These are phyloP conservation scores for Tetrapisispora nanseiensis DNA, from an alignment of 805 yeast species.

Conservation along the genomic window DNA sequence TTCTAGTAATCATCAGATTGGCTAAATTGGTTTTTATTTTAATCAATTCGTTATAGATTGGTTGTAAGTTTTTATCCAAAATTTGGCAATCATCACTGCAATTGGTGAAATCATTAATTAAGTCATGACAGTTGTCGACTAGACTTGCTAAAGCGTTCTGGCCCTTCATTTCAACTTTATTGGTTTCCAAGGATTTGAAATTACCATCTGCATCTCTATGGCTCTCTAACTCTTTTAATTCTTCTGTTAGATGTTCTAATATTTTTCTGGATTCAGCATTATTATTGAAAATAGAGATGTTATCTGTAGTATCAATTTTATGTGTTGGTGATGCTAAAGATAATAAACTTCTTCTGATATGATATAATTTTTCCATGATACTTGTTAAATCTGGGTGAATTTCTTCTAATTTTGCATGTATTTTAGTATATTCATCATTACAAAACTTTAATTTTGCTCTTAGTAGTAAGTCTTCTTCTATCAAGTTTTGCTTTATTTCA, in stretches of 20 bases:
- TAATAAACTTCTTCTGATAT: slow-evolving; percentile 53
- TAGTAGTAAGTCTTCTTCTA: slow-evolving; percentile 52
- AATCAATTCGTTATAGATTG: slow-evolving; percentile 53
- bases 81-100: slow-evolving; percentile 23
- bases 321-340: slow-evolving; percentile 36
- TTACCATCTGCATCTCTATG: slow-evolving; percentile 49
- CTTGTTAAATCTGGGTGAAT: slow-evolving; percentile 42
- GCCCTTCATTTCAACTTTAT: slow-evolving; percentile 30
- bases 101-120: slow-evolving; percentile 57
- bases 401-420: slow-evolving; percentile 47
- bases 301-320: slow-evolving; percentile 11
- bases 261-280: slow-evolving; percentile 16
- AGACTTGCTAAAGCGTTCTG: slow-evolving; percentile 56
- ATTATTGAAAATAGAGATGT: slow-evolving; percentile 5
- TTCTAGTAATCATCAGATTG: slow-evolving; percentile 76
- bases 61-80: slow-evolving; percentile 43
- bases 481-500: slow-evolving; percentile 33
- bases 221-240: slow-evolving; percentile 36
- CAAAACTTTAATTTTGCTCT: slow-evolving; percentile 60
- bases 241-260: slow-evolving; percentile 27
- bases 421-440: slow-evolving; percentile 42
- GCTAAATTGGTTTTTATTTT: slow-evolving; percentile 67
- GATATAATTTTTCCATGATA: slow-evolving; percentile 50
- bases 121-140: slow-evolving; percentile 72
- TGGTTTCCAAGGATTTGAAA: slow-evolving; percentile 34